Percentiles rank a stretch among this genome's conserved stretches.
phyloP scores from a whole-genome alignment of 2,329 filamentous ascomycete genomes.

The Penicillium rolfsii region DNA sequence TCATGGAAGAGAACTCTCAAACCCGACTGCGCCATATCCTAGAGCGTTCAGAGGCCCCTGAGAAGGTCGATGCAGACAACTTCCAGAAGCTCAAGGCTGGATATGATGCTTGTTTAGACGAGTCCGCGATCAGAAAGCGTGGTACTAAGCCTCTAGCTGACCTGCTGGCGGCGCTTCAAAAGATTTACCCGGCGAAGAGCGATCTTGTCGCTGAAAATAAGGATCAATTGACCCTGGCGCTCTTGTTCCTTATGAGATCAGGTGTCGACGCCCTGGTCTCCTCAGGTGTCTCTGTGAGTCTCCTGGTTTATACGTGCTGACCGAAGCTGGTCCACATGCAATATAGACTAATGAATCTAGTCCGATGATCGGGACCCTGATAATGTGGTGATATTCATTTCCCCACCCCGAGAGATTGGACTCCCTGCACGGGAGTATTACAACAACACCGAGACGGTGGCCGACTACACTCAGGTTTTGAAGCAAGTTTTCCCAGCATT shows the following conservation, averaged over 20 bases:
- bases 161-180: slow-evolving; percentile 58
- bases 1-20: slow-evolving; percentile 65
- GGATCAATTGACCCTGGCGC: slow-evolving; percentile 39
- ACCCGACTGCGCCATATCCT: slow-evolving; percentile 65
- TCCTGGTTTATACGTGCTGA: neutral
- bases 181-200: slow-evolving; percentile 48
- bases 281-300: slow-evolving; percentile 39
- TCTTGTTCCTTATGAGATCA: slow-evolving; percentile 43
- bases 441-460: slow-evolving; percentile 56
- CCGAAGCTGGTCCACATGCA: neutral
- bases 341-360: slow-evolving; percentile 27
- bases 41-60: slow-evolving; percentile 53
- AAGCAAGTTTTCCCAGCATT: slow-evolving; percentile 49
- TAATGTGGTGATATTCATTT: slow-evolving; percentile 53
- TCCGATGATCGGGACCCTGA: slow-evolving; percentile 61
- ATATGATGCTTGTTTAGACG: slow-evolving; percentile 69
- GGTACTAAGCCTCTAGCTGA: slow-evolving; percentile 61
- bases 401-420: slow-evolving; percentile 54
- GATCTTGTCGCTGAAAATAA: slow-evolving; percentile 27
- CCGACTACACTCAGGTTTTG: slow-evolving; percentile 54
- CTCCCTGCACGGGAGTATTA: slow-evolving; percentile 67
- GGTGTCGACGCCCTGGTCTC: slow-evolving; percentile 43
- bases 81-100: slow-evolving; percentile 67
- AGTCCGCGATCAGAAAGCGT: slow-evolving; percentile 57
- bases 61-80: slow-evolving; percentile 49